Evolutionary conservation across 163 green algal species (phyloP), one percentile per base, ranked within the genome.

Genomic region (Chloroidium sp.): DNA sequence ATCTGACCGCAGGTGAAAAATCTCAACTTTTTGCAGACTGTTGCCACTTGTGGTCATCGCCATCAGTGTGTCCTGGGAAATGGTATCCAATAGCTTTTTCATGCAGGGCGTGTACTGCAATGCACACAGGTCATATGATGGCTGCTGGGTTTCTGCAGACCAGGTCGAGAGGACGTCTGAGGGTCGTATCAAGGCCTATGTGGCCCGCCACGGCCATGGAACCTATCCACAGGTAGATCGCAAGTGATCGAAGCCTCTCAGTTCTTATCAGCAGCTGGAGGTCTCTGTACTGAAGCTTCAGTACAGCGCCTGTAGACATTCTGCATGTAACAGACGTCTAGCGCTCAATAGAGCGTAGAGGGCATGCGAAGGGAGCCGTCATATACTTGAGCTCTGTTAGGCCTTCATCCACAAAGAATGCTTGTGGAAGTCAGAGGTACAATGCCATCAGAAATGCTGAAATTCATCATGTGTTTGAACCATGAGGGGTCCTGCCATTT

Each of bases 61-160:
- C 13, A 77, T 4, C 57, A 58, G 14, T 3, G 10, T 78, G n/a
- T 69, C 57, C 6, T 60, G 76, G 76, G 3, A 14, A 79, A 3
- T 58, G 76, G 61, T 36, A 36, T 36, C 36, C 36, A 36, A 36
- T 36, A 36, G 2, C 4, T 4, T 2, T 75, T 69, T 1, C 67
- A 69, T 85, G 67, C 61, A 86, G 74, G 87, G 85, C 59, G 61
- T 86, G 2, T 91, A 82, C 80, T 91, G 79, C 84, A 90, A 91
- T 75, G 77, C 85, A 12, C 87, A 91, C 79, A 76, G 87, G 60
- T 74, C 74, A 69, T 69, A 82, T 0, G 87, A 91, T 69, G 87
- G 87, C 8, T 67, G 67, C 59, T 91, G 87, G 87, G 77, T 86
- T 57, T 58, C 81, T 61, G 62, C 74, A 13, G 3, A 10, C 1